Conservation (phyloP, 306 rosid species). For the Pachyrhizus erosus region DNA sequence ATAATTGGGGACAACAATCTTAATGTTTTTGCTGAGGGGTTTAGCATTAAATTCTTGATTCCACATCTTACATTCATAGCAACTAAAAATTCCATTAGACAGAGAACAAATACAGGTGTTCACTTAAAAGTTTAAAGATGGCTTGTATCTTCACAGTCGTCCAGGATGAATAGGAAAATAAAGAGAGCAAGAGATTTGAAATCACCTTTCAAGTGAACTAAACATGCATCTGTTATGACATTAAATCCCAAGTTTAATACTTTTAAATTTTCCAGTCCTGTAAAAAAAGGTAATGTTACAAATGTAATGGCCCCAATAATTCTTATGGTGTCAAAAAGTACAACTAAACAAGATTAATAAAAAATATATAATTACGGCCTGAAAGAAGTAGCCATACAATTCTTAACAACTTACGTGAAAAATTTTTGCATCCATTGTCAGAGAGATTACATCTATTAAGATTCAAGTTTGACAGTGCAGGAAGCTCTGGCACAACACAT, state of each 20-base stretch:
- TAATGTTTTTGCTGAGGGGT: neutral
- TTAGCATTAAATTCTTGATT: conserved; percentile 6
- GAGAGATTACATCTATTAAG: conserved; percentile 77
- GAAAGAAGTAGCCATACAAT: conserved; percentile 8
- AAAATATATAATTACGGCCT: conserved; percentile 22
- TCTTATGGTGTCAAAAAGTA: conserved; percentile 17
- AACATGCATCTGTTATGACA: conserved; percentile 71
- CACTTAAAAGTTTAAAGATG: neutral
- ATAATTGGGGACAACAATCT: neutral
- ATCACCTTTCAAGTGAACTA: conserved; percentile 83
- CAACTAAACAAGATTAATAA: neutral
- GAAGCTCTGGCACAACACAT: conserved; percentile 65
- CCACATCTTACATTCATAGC: neutral
- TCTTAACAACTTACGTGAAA: conserved; percentile 75
- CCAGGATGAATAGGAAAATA: neutral
- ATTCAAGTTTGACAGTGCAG: conserved; percentile 73
- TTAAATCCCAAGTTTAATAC: conserved; percentile 84
- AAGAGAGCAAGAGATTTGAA: conserved; percentile 20
- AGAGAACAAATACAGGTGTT: neutral
- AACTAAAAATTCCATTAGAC: neutral
- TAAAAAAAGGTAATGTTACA: conserved; percentile 1
- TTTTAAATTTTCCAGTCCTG: conserved; percentile 79
- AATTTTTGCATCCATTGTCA: conserved; percentile 67
- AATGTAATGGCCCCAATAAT: conserved; percentile 1
- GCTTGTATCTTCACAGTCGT: neutral